These are phyloP conservation scores for Eutrema salsugineum DNA, from an alignment of 441 rosid species.

Conservation along the genomic window DNA sequence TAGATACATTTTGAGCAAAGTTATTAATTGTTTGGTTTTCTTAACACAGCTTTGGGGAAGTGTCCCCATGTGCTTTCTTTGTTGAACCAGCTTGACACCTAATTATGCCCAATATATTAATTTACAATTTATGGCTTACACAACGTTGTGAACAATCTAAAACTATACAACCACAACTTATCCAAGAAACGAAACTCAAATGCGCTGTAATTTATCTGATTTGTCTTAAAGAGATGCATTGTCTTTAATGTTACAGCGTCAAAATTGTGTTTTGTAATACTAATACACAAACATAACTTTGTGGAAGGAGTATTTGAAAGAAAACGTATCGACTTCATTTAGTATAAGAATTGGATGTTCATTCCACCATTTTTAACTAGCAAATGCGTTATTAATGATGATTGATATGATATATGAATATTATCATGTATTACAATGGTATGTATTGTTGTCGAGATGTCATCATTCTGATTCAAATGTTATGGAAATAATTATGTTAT, in stretches of 20 bases:
- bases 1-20: constrained; percentile 16
- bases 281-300: not conserved
- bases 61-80: constrained; percentile 35
- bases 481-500: not conserved
- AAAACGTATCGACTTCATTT: not conserved
- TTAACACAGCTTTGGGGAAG: constrained; percentile 22
- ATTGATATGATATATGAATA: not conserved
- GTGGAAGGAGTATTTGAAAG: not conserved
- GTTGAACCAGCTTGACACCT: constrained; percentile 35
- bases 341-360: not conserved
- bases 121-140: constrained; percentile 12
- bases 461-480: not conserved
- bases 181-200: constrained; percentile 12
- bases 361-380: not conserved
- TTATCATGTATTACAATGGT: not conserved
- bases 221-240: not conserved
- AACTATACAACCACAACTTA: not conserved
- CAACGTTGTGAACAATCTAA: constrained; percentile 18
- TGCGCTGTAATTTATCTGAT: constrained; percentile 10
- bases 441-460: not conserved
- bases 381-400: not conserved
- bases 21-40: constrained; percentile 2
- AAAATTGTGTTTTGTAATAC: not conserved
- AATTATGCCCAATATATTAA: constrained; percentile 20
- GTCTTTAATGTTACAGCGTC: not conserved